Percentiles rank a stretch among this genome's conserved stretches.
phyloP scores from a whole-genome alignment of 805 yeast genomes.

The Kockiozyma suomiensis region DNA sequence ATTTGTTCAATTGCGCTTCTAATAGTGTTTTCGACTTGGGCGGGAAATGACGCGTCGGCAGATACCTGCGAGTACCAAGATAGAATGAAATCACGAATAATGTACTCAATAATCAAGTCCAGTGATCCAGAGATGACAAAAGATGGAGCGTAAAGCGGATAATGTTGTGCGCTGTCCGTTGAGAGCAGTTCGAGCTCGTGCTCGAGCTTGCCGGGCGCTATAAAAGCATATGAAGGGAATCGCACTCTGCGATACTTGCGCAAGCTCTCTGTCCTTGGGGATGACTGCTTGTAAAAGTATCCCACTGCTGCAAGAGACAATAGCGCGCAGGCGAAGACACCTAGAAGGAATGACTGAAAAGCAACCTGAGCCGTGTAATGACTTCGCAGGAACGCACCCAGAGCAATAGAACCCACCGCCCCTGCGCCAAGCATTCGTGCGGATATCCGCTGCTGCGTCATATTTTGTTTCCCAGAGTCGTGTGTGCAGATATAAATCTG shows the following conservation, averaged over 20 bases:
- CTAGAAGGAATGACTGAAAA: conserved; percentile 22
- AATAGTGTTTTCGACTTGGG: conserved; percentile 51
- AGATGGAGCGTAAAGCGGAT: conserved; percentile 50
- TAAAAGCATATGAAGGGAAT: conserved; percentile 32
- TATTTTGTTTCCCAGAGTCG: not conserved
- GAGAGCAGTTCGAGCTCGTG: conserved; percentile 18
- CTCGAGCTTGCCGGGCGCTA: conserved; percentile 17
- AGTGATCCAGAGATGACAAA: conserved; percentile 56
- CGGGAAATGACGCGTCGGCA: conserved; percentile 46
- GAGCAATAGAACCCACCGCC: conserved; percentile 10
- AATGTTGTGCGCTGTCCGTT: conserved; percentile 16
- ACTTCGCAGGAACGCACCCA: conserved; percentile 18
- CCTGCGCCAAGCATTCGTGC: not conserved
- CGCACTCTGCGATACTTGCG: conserved; percentile 22
- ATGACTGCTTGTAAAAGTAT: conserved; percentile 28
- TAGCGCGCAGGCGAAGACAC: conserved; percentile 18
- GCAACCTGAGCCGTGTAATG: conserved; percentile 28
- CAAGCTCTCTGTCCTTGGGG: conserved; percentile 16
- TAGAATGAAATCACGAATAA: conserved; percentile 56
- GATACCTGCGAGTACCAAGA: conserved; percentile 60
- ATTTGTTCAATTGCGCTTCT: conserved; percentile 48
- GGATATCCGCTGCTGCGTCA: conserved; percentile 5
- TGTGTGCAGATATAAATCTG: not conserved
- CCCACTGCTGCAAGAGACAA: conserved; percentile 31
- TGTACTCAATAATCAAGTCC: conserved; percentile 52